Conservation (phyloP, 148 eudicot species). For the Fagopyrum esculentum region DNA sequence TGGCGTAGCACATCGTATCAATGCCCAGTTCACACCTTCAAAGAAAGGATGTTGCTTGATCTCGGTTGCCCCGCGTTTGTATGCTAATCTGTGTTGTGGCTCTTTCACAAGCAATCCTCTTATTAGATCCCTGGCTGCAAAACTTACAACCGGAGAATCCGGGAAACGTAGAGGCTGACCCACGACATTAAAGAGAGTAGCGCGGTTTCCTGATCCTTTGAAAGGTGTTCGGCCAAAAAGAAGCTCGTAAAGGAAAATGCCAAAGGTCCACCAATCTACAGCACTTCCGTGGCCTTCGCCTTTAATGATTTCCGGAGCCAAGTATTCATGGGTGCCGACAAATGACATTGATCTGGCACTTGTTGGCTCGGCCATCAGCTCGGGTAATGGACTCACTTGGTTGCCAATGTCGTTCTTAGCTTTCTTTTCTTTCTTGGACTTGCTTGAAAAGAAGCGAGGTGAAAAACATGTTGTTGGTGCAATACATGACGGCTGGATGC, state of each 20-base stretch:
- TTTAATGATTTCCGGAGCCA: slow-evolving; percentile 55
- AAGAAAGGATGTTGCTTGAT: slow-evolving; percentile 15
- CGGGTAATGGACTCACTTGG: slow-evolving; percentile 52
- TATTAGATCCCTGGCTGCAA: slow-evolving; percentile 9
- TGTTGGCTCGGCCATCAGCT: slow-evolving; percentile 65
- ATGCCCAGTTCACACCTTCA: slow-evolving; percentile 14
- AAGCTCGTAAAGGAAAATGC: slow-evolving; percentile 54
- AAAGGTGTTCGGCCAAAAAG: slow-evolving; percentile 60
- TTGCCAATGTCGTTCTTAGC: slow-evolving; percentile 40
- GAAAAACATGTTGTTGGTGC: slow-evolving; percentile 60
- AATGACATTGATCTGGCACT: slow-evolving; percentile 64
- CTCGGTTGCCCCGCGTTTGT: slow-evolving; percentile 12
- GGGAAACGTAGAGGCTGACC: slow-evolving; percentile 67
- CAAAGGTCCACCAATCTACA: slow-evolving; percentile 69
- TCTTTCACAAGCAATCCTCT: slow-evolving; percentile 12
- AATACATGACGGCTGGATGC: slow-evolving; percentile 67
- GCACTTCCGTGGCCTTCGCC: slow-evolving; percentile 70
- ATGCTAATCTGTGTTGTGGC: slow-evolving; percentile 10
- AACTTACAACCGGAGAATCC: slow-evolving; percentile 20
- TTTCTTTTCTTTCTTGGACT: slow-evolving; percentile 51
- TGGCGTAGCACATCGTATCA: slow-evolving; percentile 8
- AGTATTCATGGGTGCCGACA: slow-evolving; percentile 62
- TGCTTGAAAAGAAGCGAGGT: slow-evolving; percentile 59
- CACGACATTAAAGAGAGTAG: slow-evolving; percentile 58
- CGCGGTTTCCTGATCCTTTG: slow-evolving; percentile 60